Evolutionary conservation across 2,329 filamentous ascomycete species (phyloP).

Genomic region (Aulographum hederae): DNA sequence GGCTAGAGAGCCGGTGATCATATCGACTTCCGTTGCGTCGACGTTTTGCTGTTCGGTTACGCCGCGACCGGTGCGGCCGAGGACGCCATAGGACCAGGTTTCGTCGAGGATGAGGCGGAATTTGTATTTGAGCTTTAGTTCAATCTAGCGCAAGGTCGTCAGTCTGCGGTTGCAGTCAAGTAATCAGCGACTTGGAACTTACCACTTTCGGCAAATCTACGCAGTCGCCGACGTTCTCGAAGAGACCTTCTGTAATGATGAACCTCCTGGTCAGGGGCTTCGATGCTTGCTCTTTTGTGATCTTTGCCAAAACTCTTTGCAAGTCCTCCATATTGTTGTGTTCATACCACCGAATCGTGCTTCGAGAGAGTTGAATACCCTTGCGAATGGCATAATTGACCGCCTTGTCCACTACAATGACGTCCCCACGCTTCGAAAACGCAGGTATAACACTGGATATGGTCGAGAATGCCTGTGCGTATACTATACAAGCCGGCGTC

Average conservation of each 20-base stretch:
- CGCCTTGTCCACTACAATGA: conserved; percentile 87
- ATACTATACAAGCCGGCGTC: conserved; percentile 78
- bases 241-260: conserved; percentile 88
- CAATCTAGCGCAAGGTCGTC: conserved; percentile 48
- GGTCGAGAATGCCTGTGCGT: conserved; percentile 89
- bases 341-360: conserved; percentile 82
- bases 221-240: conserved; percentile 76
- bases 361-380: conserved; percentile 81
- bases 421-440: conserved; percentile 91
- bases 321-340: conserved; percentile 94
- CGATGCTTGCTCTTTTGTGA: conserved; percentile 72
- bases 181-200: conserved; percentile 15
- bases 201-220: conserved; percentile 73
- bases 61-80: conserved; percentile 79
- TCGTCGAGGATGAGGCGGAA: conserved; percentile 96
- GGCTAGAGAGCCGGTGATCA: conserved; percentile 87
- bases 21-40: conserved; percentile 81
- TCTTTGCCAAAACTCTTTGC: conserved; percentile 65
- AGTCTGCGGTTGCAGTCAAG: too few species aligned
- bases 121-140: conserved; percentile 91
- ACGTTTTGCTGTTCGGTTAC: conserved; percentile 95
- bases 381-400: conserved; percentile 91
- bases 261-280: conserved; percentile 71
- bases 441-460: conserved; percentile 94
- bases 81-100: conserved; percentile 90